Evolutionary conservation across 2,329 filamentous ascomycete species (phyloP), one percentile per base, ranked within the genome.

Genomic region (Cladophialophora psammophila): DNA sequence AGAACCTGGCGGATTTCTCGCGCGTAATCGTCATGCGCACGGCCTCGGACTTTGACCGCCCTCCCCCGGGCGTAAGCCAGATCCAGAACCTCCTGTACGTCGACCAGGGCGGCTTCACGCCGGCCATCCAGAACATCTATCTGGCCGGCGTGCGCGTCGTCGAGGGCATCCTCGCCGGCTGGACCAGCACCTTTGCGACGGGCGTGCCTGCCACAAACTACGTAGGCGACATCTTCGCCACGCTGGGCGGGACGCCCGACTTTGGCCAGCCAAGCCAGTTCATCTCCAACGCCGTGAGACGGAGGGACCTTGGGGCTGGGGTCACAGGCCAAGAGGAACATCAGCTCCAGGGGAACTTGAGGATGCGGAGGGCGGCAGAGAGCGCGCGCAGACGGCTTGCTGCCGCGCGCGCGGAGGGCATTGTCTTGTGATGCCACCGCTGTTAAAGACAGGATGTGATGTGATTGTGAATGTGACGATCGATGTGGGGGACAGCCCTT

Each of bases 11-110:
- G 3, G 90, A 92, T 75, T 92, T 90, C 76, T 77, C 81, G 5
- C 84, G 90, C 2, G 84, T 90, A 69, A 88, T 92, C 63, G 78
- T 92, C 66, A 87, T 92, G 84, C 84, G 90, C 34, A 88, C 88
- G 74, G 88, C 85, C 0, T 90, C 88, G 9, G 87, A 92, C 78
- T 92, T 92, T 74, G 90, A 92, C 75, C 86, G 90, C 5, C 88
- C 88, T 0, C 89, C 87, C 31, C 84, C 86, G 0, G 85, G 84
- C 10, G 76, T 85, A 7, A 81, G 83, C 0, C 83, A 86, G 8
- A 82, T 84, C 20, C 81, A 87, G 42, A 89, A 91, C 72, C 81
- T 92, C 8, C 82, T 87, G 45, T 82, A 84, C 48, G 78, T 83
- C 0, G 78, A 90, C 48, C 87, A 90, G 74, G 89, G 89, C 56